These are phyloP conservation scores for Pseudogymnoascus sp. DNA, from an alignment of 2,329 filamentous ascomycete genomes.

Conservation along the genomic window DNA sequence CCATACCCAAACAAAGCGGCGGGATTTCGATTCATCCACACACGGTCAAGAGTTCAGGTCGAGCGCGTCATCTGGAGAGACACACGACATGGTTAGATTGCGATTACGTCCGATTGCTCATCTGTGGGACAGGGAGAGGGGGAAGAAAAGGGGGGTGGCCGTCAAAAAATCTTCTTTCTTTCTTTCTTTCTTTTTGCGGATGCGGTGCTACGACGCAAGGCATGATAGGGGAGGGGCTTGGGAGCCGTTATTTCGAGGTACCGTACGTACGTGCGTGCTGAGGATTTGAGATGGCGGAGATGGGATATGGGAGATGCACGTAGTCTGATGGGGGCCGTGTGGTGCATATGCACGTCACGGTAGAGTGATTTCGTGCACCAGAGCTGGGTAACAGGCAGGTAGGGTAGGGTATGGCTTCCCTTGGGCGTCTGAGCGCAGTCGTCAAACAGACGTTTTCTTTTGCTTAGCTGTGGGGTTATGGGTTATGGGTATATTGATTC, in stretches of 20 bases:
- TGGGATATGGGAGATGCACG: background rate
- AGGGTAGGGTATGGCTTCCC: background rate
- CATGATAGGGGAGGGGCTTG: background rate
- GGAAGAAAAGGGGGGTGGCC: background rate
- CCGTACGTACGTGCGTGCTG: background rate
- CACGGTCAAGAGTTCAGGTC: background rate
- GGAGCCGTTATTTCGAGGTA: background rate
- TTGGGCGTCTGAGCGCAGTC: background rate
- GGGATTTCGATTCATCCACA: background rate
- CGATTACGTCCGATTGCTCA: background rate
- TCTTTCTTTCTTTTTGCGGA: too few relatives aligned
- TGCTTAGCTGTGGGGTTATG: too few relatives aligned
- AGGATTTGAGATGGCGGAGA: background rate
- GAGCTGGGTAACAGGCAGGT: background rate
- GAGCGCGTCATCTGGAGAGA: background rate
- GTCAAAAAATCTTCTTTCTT: background rate
- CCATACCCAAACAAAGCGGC: background rate
- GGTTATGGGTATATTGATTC: background rate
- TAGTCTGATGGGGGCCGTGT: background rate
- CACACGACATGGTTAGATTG: background rate
- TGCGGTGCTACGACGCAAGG: background rate
- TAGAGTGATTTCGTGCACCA: background rate
- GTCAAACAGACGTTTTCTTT: too few relatives aligned
- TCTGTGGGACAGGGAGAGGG: background rate
- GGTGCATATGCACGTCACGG: background rate